Evolutionary conservation across 2,329 filamentous ascomycete genomes (phyloP), one percentile per base, ranked within the genome.

Genomic region (Cytospora piceicola): DNA sequence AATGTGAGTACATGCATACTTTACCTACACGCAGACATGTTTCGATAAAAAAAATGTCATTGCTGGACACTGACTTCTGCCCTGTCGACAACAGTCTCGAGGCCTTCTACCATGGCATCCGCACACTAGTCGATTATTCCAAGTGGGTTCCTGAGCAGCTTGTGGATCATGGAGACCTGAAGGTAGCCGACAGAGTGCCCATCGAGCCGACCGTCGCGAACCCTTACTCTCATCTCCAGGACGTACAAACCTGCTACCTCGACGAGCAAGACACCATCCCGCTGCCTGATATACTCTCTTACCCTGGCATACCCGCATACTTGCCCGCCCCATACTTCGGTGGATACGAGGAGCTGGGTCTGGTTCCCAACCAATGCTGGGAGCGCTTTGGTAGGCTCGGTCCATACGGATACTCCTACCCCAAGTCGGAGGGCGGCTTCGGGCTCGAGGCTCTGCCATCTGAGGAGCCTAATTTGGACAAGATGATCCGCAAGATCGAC

Each of bases 371-470:
- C 68, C 73, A 90, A 22, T 91, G 88, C 76, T 90, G 87, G 71
- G 89, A 91, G 74, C 80, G 89, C 36, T 84, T 90, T 71, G 87
- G 89, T 6, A 86, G 91, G 57, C 86, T 92, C 46, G 88, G 90
- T 12, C 83, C 83, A n/a, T 92, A 91, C 70, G 88, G 89, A 3
- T 79, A 86, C 68, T 77, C 77, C 2, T 92, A 92, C 73, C 84
- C 83, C 67, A 81, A 80, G 59, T 83, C 84, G 64, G 83, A 82
- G 71, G 89, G 89, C n/a, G 89, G 89, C 22, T 75, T 83, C 4
- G 83, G 81, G 17, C 84, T 90, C 64, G 82, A 87, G 9, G 81
- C 83, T 20, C 85, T 88, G 49, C 76, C 82, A 46, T 80, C 88
- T 36, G 90, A 88, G 84, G 80, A 83, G n/a, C 79, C 83, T n/a